Percentiles rank a stretch among this genome's conserved stretches.
These are phyloP conservation scores for Chytriomyces sp. DNA, from an alignment of 192 early-diverging fungal species.

Conservation along the genomic window DNA sequence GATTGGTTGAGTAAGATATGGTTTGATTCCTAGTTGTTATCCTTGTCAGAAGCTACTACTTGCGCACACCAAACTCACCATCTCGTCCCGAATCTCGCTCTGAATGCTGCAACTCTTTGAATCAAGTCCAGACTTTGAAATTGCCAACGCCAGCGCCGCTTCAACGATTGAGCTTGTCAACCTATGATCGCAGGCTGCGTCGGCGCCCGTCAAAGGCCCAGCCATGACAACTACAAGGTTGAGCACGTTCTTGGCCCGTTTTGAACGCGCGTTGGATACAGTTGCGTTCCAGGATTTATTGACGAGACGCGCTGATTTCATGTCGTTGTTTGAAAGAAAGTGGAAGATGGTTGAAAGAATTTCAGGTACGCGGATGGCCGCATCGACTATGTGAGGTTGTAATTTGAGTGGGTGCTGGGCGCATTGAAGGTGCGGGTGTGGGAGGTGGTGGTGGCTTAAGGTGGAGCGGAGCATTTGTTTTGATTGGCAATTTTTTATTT, in stretches of 20 bases:
- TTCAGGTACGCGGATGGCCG: conserved; percentile 10
- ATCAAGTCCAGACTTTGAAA: not conserved
- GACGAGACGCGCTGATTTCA: conserved; percentile 4
- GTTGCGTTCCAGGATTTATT: conserved; percentile 5
- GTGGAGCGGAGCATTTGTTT: too few species aligned
- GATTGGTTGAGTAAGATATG: not conserved
- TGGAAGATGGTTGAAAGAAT: conserved; percentile 22
- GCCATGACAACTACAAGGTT: conserved; percentile 14
- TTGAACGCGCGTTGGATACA: not conserved
- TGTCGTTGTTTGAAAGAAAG: conserved; percentile 2
- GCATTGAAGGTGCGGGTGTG: not conserved
- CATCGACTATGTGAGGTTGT: too few species aligned
- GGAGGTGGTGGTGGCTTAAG: not conserved
- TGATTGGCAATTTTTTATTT: too few species aligned
- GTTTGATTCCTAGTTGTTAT: not conserved
- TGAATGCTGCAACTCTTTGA: not conserved
- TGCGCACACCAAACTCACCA: not conserved
- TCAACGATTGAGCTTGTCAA: not conserved
- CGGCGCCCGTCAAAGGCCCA: not conserved
- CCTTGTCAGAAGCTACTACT: too few species aligned
- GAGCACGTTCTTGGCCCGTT: not conserved
- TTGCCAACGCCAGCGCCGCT: not conserved
- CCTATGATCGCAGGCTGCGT: not conserved
- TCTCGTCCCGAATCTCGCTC: not conserved
- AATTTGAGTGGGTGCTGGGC: too few species aligned